These are phyloP conservation scores for Boletellus deceptivus DNA, from an alignment of 1,284 basidiomycete species.

Conservation along the genomic window DNA sequence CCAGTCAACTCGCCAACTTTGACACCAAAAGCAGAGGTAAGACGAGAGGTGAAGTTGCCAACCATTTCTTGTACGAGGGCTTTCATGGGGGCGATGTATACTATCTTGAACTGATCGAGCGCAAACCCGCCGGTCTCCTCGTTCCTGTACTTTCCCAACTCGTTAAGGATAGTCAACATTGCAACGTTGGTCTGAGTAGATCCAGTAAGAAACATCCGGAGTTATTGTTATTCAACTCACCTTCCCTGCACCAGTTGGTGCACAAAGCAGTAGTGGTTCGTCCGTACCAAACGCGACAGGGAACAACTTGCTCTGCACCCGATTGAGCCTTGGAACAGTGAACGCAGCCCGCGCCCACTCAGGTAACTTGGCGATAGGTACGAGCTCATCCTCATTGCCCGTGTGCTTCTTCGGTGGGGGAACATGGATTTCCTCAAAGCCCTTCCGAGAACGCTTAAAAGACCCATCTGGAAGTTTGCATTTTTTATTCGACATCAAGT, in stretches of 20 bases:
- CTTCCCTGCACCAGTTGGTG: conserved; percentile 98
- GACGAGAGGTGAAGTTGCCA: conserved; percentile 85
- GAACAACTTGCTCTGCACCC: conserved; percentile 91
- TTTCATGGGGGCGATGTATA: conserved; percentile 99
- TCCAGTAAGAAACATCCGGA: conserved; percentile 7
- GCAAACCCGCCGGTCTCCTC: conserved; percentile 85
- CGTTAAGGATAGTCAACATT: conserved; percentile 90
- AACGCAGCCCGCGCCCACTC: conserved; percentile 89
- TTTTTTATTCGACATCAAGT: conserved; percentile 98
- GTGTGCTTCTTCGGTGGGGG: conserved; percentile 88
- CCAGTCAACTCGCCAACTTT: conserved; percentile 96
- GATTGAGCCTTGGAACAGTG: conserved; percentile 81
- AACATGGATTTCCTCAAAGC: conserved; percentile 98
- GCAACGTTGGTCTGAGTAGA: conserved; percentile 88
- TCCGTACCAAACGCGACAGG: conserved; percentile 94
- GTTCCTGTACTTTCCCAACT: conserved; percentile 83
- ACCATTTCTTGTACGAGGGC: conserved; percentile 98
- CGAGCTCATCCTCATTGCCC: conserved; percentile 65
- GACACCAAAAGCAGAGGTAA: conserved; percentile 74
- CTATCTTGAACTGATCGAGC: conserved; percentile 91
- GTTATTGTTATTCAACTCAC: conserved; percentile 41
- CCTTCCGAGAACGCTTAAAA: conserved; percentile 95
- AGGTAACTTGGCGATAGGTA: conserved; percentile 77
- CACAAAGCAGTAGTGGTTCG: conserved; percentile 94
- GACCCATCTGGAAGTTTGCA: conserved; percentile 97